Conservation (phyloP, 805 yeast species). For the Metschnikowia arizonensis region DNA sequence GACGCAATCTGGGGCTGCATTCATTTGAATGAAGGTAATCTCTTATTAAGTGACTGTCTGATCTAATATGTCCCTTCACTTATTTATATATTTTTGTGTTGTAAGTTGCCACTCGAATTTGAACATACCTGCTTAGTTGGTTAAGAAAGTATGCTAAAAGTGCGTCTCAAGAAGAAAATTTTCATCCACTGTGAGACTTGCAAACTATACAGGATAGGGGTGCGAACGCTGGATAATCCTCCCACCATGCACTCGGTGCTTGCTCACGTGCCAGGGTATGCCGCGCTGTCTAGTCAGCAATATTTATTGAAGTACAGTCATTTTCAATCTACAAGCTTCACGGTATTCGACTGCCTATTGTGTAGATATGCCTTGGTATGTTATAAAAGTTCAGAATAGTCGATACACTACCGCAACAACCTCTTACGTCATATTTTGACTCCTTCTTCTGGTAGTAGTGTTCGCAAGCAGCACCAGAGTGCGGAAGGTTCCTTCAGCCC, state of each 20-base stretch:
- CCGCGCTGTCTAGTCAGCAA: not conserved
- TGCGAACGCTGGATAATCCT: conserved; percentile 3
- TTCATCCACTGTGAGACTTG: conserved; percentile 16
- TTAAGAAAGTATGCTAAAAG: conserved; percentile 14
- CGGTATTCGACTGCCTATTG: too few relatives aligned
- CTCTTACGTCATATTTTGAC: not conserved
- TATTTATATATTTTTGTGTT: not conserved
- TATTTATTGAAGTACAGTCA: not conserved
- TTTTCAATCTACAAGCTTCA: not conserved
- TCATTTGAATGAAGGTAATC: not conserved
- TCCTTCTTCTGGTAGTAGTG: not conserved
- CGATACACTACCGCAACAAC: not conserved
- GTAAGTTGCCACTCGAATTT: not conserved
- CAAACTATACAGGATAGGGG: conserved; percentile 15
- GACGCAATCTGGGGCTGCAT: too few relatives aligned
- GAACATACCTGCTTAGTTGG: conserved; percentile 20
- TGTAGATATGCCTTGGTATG: too few relatives aligned
- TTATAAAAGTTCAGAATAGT: not conserved
- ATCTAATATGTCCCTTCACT: not conserved
- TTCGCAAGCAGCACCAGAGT: not conserved
- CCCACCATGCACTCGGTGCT: not conserved
- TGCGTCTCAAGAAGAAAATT: conserved; percentile 18
- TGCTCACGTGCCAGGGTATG: conserved; percentile 1
- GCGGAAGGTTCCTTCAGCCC: conserved; percentile 7
- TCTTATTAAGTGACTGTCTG: too few relatives aligned